These are phyloP conservation scores for Antitrichia curtipendula DNA, from an alignment of 225 moss, liverwort and hornwort genomes.

Conservation along the genomic window DNA sequence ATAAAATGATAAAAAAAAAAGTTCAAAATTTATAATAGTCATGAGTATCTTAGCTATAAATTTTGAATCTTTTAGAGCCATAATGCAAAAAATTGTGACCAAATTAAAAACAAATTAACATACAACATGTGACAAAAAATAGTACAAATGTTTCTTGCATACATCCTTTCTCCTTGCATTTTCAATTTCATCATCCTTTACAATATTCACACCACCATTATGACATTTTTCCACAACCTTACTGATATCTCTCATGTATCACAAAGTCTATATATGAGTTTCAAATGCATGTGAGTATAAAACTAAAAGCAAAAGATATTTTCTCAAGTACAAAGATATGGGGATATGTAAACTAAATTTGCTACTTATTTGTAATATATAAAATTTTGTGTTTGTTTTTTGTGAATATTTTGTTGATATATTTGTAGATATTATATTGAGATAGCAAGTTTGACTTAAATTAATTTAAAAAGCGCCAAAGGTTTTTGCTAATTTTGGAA, in stretches of 20 bases:
- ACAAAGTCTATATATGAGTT: neutral
- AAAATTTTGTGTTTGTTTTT: neutral
- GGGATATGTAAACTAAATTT: too few relatives aligned
- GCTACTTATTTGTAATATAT: neutral
- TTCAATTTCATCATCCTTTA: neutral
- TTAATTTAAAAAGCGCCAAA: too few relatives aligned
- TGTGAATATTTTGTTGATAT: neutral
- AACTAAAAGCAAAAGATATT: neutral
- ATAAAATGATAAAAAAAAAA: too few relatives aligned
- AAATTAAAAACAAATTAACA: too few relatives aligned
- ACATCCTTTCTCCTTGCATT: rapidly evolving
- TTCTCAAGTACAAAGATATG: neutral
- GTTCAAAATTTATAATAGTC: neutral
- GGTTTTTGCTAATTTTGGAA: too few relatives aligned
- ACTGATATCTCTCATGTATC: neutral
- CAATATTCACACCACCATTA: too few relatives aligned
- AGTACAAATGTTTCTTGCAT: neutral
- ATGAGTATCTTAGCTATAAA: too few relatives aligned
- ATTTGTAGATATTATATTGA: too few relatives aligned
- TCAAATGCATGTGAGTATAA: neutral
- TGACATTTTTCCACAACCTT: neutral
- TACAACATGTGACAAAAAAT: neutral
- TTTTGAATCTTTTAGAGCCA: too few relatives aligned
- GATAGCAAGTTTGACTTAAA: too few relatives aligned
- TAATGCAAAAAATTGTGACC: too few relatives aligned